Conservation (phyloP, 805 yeast genomes). For the Candida orba region DNA sequence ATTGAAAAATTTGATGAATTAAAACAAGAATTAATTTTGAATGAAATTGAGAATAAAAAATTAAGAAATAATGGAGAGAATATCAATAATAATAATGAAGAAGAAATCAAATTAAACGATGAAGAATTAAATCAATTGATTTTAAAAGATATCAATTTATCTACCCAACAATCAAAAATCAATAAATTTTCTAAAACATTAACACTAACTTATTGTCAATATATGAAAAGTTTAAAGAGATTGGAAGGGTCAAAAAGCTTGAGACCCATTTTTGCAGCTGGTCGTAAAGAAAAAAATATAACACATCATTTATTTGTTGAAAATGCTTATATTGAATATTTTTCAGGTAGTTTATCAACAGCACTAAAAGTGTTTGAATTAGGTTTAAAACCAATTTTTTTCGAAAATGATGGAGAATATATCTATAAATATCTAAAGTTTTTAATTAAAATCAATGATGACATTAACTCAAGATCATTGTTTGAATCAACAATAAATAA, state of each 20-base stretch:
- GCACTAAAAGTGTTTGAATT: slow-evolving; percentile 73
- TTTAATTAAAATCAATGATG: slow-evolving; percentile 57
- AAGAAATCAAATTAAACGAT: slow-evolving; percentile 14
- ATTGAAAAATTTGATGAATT: slow-evolving; percentile 15
- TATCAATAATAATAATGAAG: slow-evolving; percentile 7
- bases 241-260: slow-evolving; percentile 63
- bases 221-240: slow-evolving; percentile 68
- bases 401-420: slow-evolving; percentile 49
- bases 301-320: slow-evolving; percentile 77
- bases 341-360: slow-evolving; percentile 47
- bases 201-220: slow-evolving; percentile 60
- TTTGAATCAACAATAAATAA: slow-evolving; percentile 71
- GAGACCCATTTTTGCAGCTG: slow-evolving; percentile 60
- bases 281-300: slow-evolving; percentile 45
- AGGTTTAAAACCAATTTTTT: slow-evolving; percentile 53
- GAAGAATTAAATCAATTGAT: slow-evolving; percentile 11
- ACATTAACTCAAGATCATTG: slow-evolving; percentile 67
- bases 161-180: slow-evolving; percentile 10
- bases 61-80: slow-evolving; percentile 3
- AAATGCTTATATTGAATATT: slow-evolving; percentile 74
- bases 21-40: slow-evolving; percentile 13
- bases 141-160: slow-evolving; percentile 12
- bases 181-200: slow-evolving; percentile 32
- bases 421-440: slow-evolving; percentile 66
- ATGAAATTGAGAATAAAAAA: slow-evolving; percentile 1